These are phyloP conservation scores for Galerina sulciceps DNA, from an alignment of 768 basidiomycete species.

Conservation along the genomic window DNA sequence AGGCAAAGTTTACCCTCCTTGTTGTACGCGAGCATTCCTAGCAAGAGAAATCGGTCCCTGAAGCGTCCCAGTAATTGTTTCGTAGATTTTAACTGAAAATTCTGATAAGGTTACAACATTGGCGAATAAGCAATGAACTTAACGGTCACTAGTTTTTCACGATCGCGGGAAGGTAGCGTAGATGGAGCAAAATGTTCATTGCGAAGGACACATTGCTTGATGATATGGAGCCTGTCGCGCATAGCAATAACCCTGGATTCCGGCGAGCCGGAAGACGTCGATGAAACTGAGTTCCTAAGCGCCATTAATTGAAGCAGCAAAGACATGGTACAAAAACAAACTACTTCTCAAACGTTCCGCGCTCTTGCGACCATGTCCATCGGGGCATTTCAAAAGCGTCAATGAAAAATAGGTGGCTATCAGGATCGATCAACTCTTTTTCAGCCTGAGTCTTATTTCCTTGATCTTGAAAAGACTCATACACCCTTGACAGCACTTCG, in stretches of 20 bases:
- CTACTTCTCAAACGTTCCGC: constrained; percentile 89
- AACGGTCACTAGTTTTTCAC: constrained; percentile 90
- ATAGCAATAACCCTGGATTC: constrained; percentile 80
- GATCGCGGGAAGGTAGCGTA: constrained; percentile 86
- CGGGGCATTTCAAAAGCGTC: constrained; percentile 96
- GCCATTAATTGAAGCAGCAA: not conserved
- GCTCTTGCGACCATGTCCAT: constrained; percentile 88
- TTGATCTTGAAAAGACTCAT: constrained; percentile 73
- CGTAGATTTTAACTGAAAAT: constrained; percentile 82
- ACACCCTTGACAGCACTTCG: constrained; percentile 69
- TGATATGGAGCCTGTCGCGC: constrained; percentile 86
- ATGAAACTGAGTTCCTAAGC: constrained; percentile 53
- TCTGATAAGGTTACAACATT: not conserved
- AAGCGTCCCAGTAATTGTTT: constrained; percentile 93
- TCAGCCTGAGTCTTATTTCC: constrained; percentile 53
- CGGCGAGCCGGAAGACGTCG: constrained; percentile 81
- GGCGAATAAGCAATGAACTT: constrained; percentile 22
- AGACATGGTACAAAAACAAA: constrained; percentile 18
- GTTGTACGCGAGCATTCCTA: constrained; percentile 89
- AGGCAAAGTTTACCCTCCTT: constrained; percentile 91
- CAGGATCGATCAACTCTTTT: constrained; percentile 74
- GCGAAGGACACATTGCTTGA: constrained; percentile 89
- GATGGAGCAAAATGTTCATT: constrained; percentile 99
- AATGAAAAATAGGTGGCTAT: constrained; percentile 80
- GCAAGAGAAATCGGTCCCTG: constrained; percentile 87